These are phyloP conservation scores for Colletotrichum brevisporum DNA, from an alignment of 2,329 filamentous ascomycete genomes.

Conservation along the genomic window DNA sequence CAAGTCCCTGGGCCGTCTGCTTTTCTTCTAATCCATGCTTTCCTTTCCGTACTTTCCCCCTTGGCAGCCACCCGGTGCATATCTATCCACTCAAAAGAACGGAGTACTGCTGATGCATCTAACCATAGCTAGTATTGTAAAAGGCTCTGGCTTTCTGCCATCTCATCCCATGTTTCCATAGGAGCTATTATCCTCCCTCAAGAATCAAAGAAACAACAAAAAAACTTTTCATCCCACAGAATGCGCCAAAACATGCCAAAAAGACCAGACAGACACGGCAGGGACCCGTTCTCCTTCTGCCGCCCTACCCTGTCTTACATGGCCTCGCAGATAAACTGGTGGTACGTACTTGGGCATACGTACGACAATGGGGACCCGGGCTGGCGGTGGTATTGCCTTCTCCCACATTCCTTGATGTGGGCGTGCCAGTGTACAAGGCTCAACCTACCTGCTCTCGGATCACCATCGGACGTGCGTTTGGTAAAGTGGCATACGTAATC, in stretches of 20 bases:
- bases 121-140: not conserved
- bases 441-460: not conserved
- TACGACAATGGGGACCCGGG: conserved; percentile 8
- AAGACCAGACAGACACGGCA: conserved; percentile 8
- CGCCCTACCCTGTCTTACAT: too few relatives aligned
- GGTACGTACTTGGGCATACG: conserved; percentile 13
- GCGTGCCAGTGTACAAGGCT: conserved; percentile 1
- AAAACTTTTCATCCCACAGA: not conserved
- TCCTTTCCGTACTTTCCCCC: conserved; percentile 8
- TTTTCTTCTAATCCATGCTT: conserved; percentile 15
- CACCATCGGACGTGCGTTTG: conserved; percentile 5
- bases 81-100: not conserved
- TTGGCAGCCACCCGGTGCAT: not conserved
- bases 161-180: too few relatives aligned
- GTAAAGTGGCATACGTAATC: conserved; percentile 37
- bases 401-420: conserved; percentile 24
- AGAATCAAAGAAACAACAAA: not conserved
- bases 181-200: not conserved
- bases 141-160: not conserved
- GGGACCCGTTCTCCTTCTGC: not conserved
- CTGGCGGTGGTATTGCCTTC: not conserved
- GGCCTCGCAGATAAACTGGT: not conserved
- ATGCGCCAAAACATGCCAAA: conserved; percentile 1
- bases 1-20: conserved; percentile 25
- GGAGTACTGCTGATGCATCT: too few relatives aligned